Evolutionary conservation across 208 protist genomes (phyloP).

Genomic region (Trypanosoma rangeli): DNA sequence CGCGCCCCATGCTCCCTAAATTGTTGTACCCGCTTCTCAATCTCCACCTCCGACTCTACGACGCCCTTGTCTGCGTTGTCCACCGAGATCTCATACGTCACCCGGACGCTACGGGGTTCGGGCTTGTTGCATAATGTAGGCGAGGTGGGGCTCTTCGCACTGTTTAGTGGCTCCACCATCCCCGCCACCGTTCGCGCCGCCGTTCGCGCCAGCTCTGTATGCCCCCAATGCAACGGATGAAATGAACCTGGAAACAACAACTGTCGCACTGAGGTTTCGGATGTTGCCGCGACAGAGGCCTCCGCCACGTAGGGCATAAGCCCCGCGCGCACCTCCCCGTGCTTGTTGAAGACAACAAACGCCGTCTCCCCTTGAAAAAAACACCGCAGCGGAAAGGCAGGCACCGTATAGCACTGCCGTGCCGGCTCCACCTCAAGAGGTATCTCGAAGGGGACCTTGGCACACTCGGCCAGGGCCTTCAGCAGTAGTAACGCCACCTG

Average conservation of each 20-base stretch:
- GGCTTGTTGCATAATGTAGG: background rate
- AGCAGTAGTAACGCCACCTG: conserved; percentile 50
- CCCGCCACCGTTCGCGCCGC: conserved; percentile 31
- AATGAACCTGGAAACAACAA: conserved; percentile 80
- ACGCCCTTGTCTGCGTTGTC: conserved; percentile 62
- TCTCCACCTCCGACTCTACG: conserved; percentile 29
- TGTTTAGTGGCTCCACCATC: background rate
- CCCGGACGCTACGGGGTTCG: background rate
- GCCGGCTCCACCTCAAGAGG: conserved; percentile 2
- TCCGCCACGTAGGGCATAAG: conserved; percentile 9
- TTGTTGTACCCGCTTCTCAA: conserved; percentile 48
- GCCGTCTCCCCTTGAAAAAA: conserved; percentile 24
- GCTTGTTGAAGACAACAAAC: conserved; percentile 48
- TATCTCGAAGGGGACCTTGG: conserved; percentile 2
- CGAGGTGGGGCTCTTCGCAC: background rate
- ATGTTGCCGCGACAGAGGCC: background rate
- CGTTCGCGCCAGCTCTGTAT: conserved; percentile 64
- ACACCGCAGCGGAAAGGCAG: conserved; percentile 1
- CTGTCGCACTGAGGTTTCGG: background rate
- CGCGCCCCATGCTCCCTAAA: conserved; percentile 49
- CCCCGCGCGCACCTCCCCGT: conserved; percentile 46
- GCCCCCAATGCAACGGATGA: conserved; percentile 73
- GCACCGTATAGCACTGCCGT: background rate
- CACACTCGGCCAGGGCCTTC: conserved; percentile 37
- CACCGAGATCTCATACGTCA: conserved; percentile 73